These are phyloP conservation scores for Ogataea hybrid DNA, from an alignment of 1,139 yeast genomes.

Conservation along the genomic window DNA sequence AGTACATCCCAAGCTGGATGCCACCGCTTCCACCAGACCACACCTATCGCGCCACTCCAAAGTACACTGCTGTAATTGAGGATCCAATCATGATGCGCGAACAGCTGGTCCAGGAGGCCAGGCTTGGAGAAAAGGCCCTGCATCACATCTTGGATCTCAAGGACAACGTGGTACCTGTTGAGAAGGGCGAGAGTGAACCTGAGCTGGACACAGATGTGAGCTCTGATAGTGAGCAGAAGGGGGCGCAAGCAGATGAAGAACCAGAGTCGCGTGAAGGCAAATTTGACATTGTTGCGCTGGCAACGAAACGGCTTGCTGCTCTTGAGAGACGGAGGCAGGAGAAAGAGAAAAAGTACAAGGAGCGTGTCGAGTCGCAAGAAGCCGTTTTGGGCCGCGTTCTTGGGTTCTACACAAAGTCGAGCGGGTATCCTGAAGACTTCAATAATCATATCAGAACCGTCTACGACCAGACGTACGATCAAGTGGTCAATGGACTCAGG, in stretches of 20 bases:
- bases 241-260: slow-evolving; percentile 1
- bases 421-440: slow-evolving; percentile 27
- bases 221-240: slow-evolving; percentile 16
- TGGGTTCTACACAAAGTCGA: slow-evolving; percentile 43
- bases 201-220: slow-evolving; percentile 25
- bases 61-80: slow-evolving; percentile 57
- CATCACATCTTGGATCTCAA: slow-evolving; percentile 45
- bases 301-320: slow-evolving; percentile 43
- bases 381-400: slow-evolving; percentile 39
- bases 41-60: slow-evolving; percentile 77
- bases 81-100: slow-evolving; percentile 73
- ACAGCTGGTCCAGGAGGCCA: slow-evolving; percentile 73
- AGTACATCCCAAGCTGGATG: slow-evolving; percentile 67
- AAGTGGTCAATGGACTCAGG: slow-evolving; percentile 39
- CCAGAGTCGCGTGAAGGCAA: slow-evolving; percentile 5
- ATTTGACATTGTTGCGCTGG: slow-evolving; percentile 58
- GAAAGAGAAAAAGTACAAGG: slow-evolving; percentile 28
- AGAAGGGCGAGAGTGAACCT: slow-evolving; percentile 20
- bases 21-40: slow-evolving; percentile 93
- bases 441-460: slow-evolving; percentile 30
- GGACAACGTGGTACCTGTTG: slow-evolving; percentile 17
- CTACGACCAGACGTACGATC: slow-evolving; percentile 38
- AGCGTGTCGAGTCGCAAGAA: slow-evolving; percentile 30
- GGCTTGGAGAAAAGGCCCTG: slow-evolving; percentile 75
- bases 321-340: slow-evolving; percentile 34